phyloP scores from a whole-genome alignment of 176 grass and related monocot species.

The Juncus inflexus region DNA sequence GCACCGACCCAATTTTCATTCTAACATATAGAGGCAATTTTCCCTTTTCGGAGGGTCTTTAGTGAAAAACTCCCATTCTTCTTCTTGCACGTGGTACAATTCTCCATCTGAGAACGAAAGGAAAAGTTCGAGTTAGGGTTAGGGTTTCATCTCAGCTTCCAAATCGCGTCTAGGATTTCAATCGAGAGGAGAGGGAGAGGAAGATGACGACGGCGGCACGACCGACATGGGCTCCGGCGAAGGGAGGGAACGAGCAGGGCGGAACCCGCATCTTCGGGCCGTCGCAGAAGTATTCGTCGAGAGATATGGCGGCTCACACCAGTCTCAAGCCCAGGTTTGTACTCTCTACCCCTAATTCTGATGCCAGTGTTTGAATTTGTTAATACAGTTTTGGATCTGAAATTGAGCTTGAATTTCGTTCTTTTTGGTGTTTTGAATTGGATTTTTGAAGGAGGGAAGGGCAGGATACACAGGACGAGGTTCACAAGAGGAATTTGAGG shows the following conservation, averaged over 20 bases:
- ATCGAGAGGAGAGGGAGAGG: neutral
- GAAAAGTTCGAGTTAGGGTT: too few relatives aligned
- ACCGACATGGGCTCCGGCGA: constrained; percentile 96
- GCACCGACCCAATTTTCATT: too few relatives aligned
- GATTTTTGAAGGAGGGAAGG: constrained; percentile 70
- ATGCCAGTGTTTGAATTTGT: neutral
- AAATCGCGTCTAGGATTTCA: too few relatives aligned
- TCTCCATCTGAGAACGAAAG: too few relatives aligned
- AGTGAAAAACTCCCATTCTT: too few relatives aligned
- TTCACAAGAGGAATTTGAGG: constrained; percentile 90
- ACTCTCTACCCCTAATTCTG: neutral
- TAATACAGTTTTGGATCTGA: too few relatives aligned
- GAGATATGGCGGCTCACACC: constrained; percentile 90
- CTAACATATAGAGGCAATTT: too few relatives aligned
- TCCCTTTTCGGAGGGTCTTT: too few relatives aligned
- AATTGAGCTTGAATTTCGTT: neutral
- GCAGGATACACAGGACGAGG: constrained; percentile 85
- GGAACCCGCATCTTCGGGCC: constrained; percentile 92
- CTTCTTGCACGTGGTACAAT: too few relatives aligned
- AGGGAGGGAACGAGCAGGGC: constrained; percentile 95
- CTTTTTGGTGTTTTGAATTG: neutral
- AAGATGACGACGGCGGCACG: constrained; percentile 91
- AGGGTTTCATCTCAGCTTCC: too few relatives aligned
- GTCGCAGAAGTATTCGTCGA: constrained; percentile 78
- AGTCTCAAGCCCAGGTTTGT: constrained; percentile 83